Conservation (phyloP, 2,329 filamentous ascomycete genomes). For the Colletotrichum plurivorum region DNA sequence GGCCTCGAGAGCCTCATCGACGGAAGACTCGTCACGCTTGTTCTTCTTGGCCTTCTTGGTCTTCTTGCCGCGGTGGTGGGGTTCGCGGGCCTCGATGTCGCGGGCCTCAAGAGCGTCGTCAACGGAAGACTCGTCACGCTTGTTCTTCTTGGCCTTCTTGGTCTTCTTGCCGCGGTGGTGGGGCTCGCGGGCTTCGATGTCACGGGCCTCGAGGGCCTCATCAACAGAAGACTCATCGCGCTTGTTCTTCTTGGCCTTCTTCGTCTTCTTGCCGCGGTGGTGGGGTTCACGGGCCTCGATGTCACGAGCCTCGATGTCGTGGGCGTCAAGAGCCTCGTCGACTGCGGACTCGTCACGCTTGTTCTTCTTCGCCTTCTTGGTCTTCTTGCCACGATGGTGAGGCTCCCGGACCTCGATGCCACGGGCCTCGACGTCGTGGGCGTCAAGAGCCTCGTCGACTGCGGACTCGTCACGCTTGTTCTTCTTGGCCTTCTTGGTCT, state of each 20-base stretch:
- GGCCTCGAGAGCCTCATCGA: slow-evolving; percentile 35
- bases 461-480: slow-evolving; percentile 10
- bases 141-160: slow-evolving; percentile 34
- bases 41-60: slow-evolving; percentile 33
- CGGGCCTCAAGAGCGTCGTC: slow-evolving; percentile 5
- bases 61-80: slow-evolving; percentile 38
- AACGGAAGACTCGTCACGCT: neutral
- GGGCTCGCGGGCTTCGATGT: slow-evolving; percentile 38
- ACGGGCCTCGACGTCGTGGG: slow-evolving; percentile 35
- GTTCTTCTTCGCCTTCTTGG: slow-evolving; percentile 36
- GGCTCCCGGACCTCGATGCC: slow-evolving; percentile 18
- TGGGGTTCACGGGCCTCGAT: slow-evolving; percentile 28
- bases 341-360: neutral
- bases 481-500: slow-evolving; percentile 38
- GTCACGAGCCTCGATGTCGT: slow-evolving; percentile 33
- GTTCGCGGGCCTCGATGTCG: slow-evolving; percentile 34
- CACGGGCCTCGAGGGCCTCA: slow-evolving; percentile 13
- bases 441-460: slow-evolving; percentile 7
- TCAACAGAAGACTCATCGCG: neutral
- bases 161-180: slow-evolving; percentile 32
- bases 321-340: slow-evolving; percentile 12
- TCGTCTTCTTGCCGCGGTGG: slow-evolving; percentile 36
- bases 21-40: slow-evolving; percentile 22
- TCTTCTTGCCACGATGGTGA: slow-evolving; percentile 38
- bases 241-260: slow-evolving; percentile 23